Evolutionary conservation across 768 basidiomycete species (phyloP).

Genomic region (Mycena rebaudengoi): DNA sequence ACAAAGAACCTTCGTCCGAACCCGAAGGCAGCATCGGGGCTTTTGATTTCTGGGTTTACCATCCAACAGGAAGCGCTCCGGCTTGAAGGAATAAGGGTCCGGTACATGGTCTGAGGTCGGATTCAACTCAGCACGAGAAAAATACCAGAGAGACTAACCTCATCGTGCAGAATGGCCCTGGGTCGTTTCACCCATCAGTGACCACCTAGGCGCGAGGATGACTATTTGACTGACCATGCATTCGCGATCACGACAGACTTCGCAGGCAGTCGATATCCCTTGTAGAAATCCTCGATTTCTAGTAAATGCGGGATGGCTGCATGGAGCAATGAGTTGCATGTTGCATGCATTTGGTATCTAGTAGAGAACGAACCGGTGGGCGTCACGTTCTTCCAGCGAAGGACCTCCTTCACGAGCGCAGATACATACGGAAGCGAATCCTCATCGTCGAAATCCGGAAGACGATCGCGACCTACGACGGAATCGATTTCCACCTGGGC

Average conservation of each 20-base stretch:
- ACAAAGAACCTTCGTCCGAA: constrained; percentile 38
- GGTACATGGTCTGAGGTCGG: constrained; percentile 33
- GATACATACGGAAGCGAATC: constrained; percentile 31
- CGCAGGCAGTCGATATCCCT: constrained; percentile 46
- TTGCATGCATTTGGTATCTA: too few relatives aligned
- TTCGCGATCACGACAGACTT: constrained; percentile 36
- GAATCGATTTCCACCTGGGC: constrained; percentile 42
- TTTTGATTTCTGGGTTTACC: constrained; percentile 22
- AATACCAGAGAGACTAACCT: neutral
- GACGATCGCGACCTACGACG: constrained; percentile 34
- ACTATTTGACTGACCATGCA: constrained; percentile 23
- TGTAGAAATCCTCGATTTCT: constrained; percentile 43
- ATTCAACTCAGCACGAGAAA: too few relatives aligned
- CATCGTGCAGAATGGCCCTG: constrained; percentile 25
- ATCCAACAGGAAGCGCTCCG: constrained; percentile 45
- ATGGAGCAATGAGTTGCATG: neutral
- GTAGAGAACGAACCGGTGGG: constrained; percentile 2
- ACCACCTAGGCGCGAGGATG: too few relatives aligned
- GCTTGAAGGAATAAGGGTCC: constrained; percentile 44
- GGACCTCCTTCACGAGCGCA: constrained; percentile 4
- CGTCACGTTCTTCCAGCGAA: constrained; percentile 9
- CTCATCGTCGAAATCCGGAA: constrained; percentile 36
- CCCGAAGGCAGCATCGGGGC: constrained; percentile 28
- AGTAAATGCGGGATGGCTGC: constrained; percentile 40
- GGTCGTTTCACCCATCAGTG: too few relatives aligned